These are phyloP conservation scores for Phytophthora ohioensis DNA, from an alignment of 352 stramenopile genomes.

Conservation along the genomic window DNA sequence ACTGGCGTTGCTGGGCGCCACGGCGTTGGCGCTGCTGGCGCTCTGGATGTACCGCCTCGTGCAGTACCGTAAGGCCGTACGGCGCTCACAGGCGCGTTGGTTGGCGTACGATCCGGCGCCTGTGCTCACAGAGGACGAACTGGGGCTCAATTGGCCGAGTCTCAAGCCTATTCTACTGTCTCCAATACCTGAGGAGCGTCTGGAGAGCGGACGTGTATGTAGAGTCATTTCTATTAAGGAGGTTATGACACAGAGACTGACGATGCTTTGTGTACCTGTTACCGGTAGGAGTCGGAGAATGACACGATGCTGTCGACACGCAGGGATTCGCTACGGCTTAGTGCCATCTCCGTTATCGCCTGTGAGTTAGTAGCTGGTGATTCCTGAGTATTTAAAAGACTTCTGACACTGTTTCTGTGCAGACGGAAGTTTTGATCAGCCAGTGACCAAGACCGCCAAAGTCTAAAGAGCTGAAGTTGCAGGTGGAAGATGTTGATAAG, in stretches of 20 bases:
- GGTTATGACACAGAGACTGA: not conserved
- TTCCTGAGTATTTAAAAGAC: not conserved
- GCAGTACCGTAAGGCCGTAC: slow-evolving; percentile 68
- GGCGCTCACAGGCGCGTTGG: slow-evolving; percentile 73
- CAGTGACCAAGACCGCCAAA: slow-evolving; percentile 35
- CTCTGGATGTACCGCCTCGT: slow-evolving; percentile 70
- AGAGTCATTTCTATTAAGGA: not conserved
- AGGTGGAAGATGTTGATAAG: not conserved
- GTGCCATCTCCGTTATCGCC: slow-evolving; percentile 51
- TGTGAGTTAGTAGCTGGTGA: slow-evolving; percentile 41
- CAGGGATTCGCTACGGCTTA: slow-evolving; percentile 47
- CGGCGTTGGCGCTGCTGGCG: slow-evolving; percentile 48
- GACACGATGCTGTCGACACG: slow-evolving; percentile 51
- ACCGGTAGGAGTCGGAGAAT: slow-evolving; percentile 54
- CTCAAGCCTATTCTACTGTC: slow-evolving; percentile 69
- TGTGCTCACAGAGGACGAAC: slow-evolving; percentile 41
- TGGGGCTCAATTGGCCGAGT: slow-evolving; percentile 58
- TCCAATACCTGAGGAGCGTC: slow-evolving; percentile 71
- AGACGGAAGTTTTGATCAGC: slow-evolving; percentile 55
- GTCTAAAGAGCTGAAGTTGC: slow-evolving; percentile 19
- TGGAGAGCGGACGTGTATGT: slow-evolving; percentile 58
- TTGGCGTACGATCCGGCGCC: slow-evolving; percentile 55
- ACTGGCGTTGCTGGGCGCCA: slow-evolving; percentile 48
- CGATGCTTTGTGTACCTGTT: slow-evolving; percentile 11
- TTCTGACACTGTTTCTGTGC: slow-evolving; percentile 18